A percentile compares a stretch with the other conserved stretches of the same genome.
phyloP scores from a whole-genome alignment of 2,329 filamentous ascomycete species.

The Microsporum audouinii region DNA sequence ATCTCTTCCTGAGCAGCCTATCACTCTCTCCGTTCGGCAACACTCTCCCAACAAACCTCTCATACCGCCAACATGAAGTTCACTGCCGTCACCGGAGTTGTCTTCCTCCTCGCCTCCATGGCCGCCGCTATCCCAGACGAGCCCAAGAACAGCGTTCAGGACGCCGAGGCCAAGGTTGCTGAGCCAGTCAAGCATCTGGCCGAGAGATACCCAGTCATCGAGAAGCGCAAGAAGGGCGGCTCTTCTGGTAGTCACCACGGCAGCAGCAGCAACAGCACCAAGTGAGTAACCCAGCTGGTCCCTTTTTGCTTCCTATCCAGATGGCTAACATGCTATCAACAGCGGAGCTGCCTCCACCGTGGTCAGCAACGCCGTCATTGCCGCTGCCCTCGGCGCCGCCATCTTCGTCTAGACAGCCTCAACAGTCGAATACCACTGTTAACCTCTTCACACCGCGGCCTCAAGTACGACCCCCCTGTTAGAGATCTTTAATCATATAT shows the following conservation, averaged over 20 bases:
- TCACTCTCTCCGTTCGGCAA: neutral
- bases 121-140: neutral
- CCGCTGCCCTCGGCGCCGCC: neutral
- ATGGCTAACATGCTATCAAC: neutral
- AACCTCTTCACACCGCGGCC: no score
- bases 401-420: neutral
- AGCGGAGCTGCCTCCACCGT: neutral
- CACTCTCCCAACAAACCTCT: neutral
- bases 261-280: neutral
- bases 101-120: slow-evolving; percentile 2
- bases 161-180: neutral
- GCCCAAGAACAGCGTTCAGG: neutral
- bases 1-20: neutral
- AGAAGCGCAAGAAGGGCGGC: slow-evolving; percentile 1
- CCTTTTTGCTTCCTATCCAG: neutral
- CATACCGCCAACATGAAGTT: slow-evolving; percentile 1
- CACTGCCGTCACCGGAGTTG: neutral
- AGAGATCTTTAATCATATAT: no score
- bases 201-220: neutral
- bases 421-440: neutral
- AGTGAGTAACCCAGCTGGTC: neutral
- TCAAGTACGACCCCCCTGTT: no score
- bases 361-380: neutral
- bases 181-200: neutral
- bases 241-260: neutral